Conservation (phyloP, 2,329 filamentous ascomycete genomes). For the Madurella mycetomatis region DNA sequence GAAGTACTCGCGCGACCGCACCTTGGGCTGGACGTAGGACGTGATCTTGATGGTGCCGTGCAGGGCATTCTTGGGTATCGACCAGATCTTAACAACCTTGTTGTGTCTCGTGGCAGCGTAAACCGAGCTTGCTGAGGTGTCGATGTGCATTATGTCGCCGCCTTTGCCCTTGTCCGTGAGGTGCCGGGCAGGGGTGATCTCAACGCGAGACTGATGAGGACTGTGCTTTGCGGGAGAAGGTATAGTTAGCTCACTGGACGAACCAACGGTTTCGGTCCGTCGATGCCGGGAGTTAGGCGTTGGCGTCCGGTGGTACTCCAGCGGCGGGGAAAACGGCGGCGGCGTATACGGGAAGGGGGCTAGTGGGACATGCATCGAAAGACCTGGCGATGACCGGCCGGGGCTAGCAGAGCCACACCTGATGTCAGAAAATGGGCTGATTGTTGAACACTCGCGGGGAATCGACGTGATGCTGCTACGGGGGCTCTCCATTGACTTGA, state of each 20-base stretch:
- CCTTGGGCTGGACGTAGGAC: slow-evolving; percentile 35
- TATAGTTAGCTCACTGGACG: not conserved
- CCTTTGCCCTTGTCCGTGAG: slow-evolving; percentile 24
- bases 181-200: slow-evolving; percentile 15
- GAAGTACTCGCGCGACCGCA: slow-evolving; percentile 38
- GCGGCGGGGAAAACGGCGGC: slow-evolving; percentile 1
- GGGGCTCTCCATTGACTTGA: too few relatives aligned
- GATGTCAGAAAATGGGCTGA: not conserved
- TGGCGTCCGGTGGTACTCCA: slow-evolving; percentile 10
- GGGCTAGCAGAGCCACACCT: not conserved
- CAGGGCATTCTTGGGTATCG: slow-evolving; percentile 18
- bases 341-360: slow-evolving; percentile 1
- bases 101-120: slow-evolving; percentile 32
- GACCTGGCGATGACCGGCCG: not conserved
- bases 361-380: not conserved
- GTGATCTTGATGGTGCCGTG: slow-evolving; percentile 35
- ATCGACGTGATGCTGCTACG: not conserved
- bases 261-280: not conserved
- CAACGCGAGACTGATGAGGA: slow-evolving; percentile 4
- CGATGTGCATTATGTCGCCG: slow-evolving; percentile 33
- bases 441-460: not conserved
- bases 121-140: slow-evolving; percentile 30
- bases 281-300: not conserved
- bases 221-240: not conserved
- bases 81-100: slow-evolving; percentile 28